Evolutionary conservation across 176 grass and related monocot species (phyloP), one percentile per base, ranked within the genome.

Genomic region (Aegilops sharonensis): DNA sequence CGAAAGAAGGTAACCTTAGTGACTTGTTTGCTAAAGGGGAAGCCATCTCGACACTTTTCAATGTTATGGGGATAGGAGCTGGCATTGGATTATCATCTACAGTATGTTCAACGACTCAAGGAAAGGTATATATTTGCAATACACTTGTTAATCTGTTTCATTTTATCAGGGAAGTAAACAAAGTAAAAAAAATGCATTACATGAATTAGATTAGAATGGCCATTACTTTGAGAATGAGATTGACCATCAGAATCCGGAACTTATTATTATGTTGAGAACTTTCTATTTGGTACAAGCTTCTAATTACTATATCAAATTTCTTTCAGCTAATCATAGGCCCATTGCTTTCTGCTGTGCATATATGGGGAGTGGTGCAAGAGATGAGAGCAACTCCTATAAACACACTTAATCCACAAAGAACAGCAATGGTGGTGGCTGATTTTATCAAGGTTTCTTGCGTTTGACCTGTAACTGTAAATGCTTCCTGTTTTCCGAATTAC

Each of bases 21-120:
- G 97, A 97, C 81, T 90, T 99, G 73, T 96, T 99, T 90, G 94
- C 97, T 56, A 96, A 97, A 94, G 94, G 97, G 48, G 97, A 99
- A 84, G 92, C 97, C 50, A 99, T 99, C 70, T 97, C 97, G 76
- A 99, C 97, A 82, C 89, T 99, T 87, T 96, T 85, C 62, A 96
- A 94, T 87, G 92, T 99, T 34, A 86, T 94, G 85, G 97, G 90
- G 15, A 88, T 99, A 37, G 94, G 92, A 85, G 94, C 83, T 47
- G 94, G 94, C 77, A 94, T 97, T 93, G 90, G 91, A 64, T 87
- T 99, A 79, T 92, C 94, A 78, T 99, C 97, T 79, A 96, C 94
- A 72, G 77, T 99, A 40, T 96, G 94, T 64, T 94, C 94, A 75
- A 87, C 94, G 84, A 99, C 91, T 72, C 94, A 99, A 85, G 94